Conservation (phyloP, 768 basidiomycete genomes). For the Tricholoma hemisulphureum region DNA sequence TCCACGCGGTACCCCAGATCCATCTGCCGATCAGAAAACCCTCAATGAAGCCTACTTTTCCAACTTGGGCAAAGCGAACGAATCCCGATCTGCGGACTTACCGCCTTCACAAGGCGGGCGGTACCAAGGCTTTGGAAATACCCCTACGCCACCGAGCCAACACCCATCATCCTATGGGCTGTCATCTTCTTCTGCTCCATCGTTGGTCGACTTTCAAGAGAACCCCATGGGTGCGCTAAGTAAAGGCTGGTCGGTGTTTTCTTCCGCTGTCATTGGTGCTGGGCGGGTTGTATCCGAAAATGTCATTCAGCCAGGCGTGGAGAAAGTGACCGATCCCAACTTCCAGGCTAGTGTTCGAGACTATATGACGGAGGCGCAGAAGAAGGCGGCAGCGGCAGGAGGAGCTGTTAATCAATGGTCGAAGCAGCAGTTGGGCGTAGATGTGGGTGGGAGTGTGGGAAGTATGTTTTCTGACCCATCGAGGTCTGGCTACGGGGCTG, state of each 20-base stretch:
- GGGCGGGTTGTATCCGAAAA: constrained; percentile 76
- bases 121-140: constrained; percentile 90
- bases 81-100: constrained; percentile 68
- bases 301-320: constrained; percentile 88
- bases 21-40: constrained; percentile 58
- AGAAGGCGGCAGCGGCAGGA: constrained; percentile 60
- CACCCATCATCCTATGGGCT: constrained; percentile 71
- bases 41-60: constrained; percentile 88
- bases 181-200: constrained; percentile 79
- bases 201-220: constrained; percentile 77
- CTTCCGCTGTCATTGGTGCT: constrained; percentile 79
- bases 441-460: constrained; percentile 77
- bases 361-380: constrained; percentile 69
- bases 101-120: constrained; percentile 93
- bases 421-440: constrained; percentile 75
- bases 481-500: constrained; percentile 48
- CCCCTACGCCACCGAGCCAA: constrained; percentile 61
- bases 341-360: constrained; percentile 74
- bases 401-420: constrained; percentile 74
- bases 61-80: constrained; percentile 80
- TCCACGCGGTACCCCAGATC: constrained; percentile 44
- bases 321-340: constrained; percentile 75
- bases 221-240: constrained; percentile 82
- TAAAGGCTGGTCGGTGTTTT: constrained; percentile 97
- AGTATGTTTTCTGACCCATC: constrained; percentile 59